These are phyloP conservation scores for Graphiopsis chlorocephala DNA, from an alignment of 2,329 filamentous ascomycete genomes.

Conservation along the genomic window DNA sequence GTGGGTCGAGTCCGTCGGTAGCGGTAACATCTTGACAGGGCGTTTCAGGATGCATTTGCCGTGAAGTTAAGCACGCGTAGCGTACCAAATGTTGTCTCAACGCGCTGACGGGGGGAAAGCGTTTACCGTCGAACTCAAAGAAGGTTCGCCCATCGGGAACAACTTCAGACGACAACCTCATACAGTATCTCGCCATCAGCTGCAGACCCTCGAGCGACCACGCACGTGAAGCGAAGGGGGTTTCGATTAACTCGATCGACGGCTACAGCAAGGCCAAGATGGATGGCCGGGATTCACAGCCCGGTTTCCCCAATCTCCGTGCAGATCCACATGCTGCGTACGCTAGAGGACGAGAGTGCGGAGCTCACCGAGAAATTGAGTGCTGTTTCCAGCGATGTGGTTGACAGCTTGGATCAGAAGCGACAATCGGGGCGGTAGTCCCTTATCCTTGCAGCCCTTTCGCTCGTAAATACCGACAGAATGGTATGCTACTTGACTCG, in stretches of 20 bases:
- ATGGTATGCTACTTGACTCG: slow-evolving; percentile 1
- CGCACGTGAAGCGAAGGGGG: not conserved
- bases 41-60: not conserved
- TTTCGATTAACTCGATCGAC: not conserved
- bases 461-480: not conserved
- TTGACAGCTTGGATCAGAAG: not conserved
- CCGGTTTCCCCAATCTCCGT: not conserved
- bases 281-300: not conserved
- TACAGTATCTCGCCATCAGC: not conserved
- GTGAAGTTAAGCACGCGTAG: not conserved
- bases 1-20: not conserved
- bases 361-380: not conserved
- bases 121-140: not conserved
- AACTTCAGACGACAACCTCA: not conserved
- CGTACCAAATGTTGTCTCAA: not conserved
- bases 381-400: not conserved
- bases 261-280: not conserved
- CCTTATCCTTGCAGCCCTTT: not conserved
- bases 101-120: not conserved
- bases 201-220: not conserved
- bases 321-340: not conserved
- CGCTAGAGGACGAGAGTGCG: not conserved
- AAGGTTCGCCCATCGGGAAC: not conserved
- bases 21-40: not conserved
- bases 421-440: not conserved